phyloP scores from a whole-genome alignment of 2,329 filamentous ascomycete species.

The Thelonectria olida region DNA sequence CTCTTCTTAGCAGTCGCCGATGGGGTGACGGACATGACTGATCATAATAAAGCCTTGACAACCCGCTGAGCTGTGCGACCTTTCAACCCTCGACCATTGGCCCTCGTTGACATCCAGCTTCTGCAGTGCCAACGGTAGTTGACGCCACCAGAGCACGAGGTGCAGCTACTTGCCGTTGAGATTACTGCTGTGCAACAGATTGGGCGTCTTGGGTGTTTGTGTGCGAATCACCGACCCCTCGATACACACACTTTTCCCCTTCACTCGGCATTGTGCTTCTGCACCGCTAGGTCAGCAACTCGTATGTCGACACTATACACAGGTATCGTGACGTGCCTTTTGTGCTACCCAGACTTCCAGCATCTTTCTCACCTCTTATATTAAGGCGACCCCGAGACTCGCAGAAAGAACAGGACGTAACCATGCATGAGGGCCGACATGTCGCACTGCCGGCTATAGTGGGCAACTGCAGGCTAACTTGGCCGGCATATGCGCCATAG shows the following conservation, averaged over 20 bases:
- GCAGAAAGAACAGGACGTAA: background rate
- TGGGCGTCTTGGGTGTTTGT: background rate
- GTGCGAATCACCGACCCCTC: constrained; percentile 1
- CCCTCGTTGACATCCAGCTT: background rate
- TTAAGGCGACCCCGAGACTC: background rate
- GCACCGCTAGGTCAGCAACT: background rate
- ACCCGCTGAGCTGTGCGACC: constrained; percentile 4
- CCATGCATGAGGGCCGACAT: constrained; percentile 7
- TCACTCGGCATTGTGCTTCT: background rate
- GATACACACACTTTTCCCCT: background rate
- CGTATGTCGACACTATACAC: background rate
- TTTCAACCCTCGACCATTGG: constrained; percentile 1
- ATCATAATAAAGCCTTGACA: constrained; percentile 9
- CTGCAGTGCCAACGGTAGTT: constrained; percentile 8
- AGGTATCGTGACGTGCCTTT: background rate
- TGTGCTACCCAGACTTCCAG: too few species aligned
- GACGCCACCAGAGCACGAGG: background rate
- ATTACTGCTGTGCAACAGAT: constrained; percentile 1
- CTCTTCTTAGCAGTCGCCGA: constrained; percentile 1
- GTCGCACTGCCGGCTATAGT: background rate
- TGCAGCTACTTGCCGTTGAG: background rate
- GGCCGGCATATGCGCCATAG: constrained; percentile 7
- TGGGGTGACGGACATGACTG: constrained; percentile 7
- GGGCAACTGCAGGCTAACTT: constrained; percentile 1
- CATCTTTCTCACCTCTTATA: background rate